Conservation (phyloP, 169 alveolate species). For the Cryptosporidium viatorum region DNA sequence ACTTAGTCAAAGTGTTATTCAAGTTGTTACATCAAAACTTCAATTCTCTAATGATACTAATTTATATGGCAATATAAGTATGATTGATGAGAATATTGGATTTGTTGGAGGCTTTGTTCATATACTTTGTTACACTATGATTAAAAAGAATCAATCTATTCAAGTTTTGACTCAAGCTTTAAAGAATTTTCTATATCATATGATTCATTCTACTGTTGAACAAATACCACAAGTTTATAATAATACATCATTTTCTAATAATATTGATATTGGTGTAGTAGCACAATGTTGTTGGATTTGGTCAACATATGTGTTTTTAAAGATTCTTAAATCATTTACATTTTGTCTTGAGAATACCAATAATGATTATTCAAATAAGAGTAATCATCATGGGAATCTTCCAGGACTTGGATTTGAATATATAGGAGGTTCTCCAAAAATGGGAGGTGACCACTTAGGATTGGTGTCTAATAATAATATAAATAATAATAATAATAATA, state of each 20-base stretch:
- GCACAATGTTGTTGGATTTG: slow-evolving; percentile 67
- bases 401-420: neutral
- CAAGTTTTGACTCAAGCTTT: slow-evolving; percentile 13
- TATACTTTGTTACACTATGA: slow-evolving; percentile 58
- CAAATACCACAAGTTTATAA: slow-evolving; percentile 16
- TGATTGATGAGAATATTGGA: slow-evolving; percentile 70
- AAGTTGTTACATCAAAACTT: slow-evolving; percentile 20
- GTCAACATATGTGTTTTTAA: slow-evolving; percentile 47
- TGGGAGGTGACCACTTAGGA: neutral
- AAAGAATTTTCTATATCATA: slow-evolving; percentile 21
- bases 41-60: neutral
- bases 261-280: slow-evolving; percentile 11
- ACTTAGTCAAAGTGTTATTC: slow-evolving; percentile 37
- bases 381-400: neutral
- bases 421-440: neutral
- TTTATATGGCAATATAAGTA: slow-evolving; percentile 45
- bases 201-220: slow-evolving; percentile 17
- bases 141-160: slow-evolving; percentile 3
- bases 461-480: neutral
- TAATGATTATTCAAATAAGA: neutral
- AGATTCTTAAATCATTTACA: slow-evolving; percentile 41
- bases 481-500: neutral
- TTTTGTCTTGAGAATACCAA: slow-evolving; percentile 21
- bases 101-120: slow-evolving; percentile 57
- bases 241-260: slow-evolving; percentile 4